Base-by-base conservation (phyloP, 441 rosid species). In the Sinapis alba region DNA sequence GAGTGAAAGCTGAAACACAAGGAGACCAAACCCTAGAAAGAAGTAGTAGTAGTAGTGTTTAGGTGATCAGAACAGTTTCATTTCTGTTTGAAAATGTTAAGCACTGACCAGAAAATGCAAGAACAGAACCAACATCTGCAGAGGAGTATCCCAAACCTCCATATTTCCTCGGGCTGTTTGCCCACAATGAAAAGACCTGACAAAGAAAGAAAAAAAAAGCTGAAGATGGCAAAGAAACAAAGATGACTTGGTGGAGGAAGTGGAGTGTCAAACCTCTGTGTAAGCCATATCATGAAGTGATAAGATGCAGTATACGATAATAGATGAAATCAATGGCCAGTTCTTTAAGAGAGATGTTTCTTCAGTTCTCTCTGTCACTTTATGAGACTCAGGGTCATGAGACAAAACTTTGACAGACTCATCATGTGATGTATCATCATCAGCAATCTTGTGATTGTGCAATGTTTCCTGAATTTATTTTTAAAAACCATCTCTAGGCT, bases 221-320 rank as follows among this genome's bases (percentile, higher is more conserved):
- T 38, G 0, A 34, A 63, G 24, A 24, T 5, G 36, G 3, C 27
- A 27, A 32, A n/a, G 10, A 32, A 13, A n/a, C 10, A 71, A 63
- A 15, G 57, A 41, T 38, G 71, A 63, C 6, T 38, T 38, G 47
- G 43, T 16, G 65, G 16, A 24, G 57, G 62, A 23, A 45, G 36
- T 61, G 43, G 32, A 41, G 19, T 69, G 26, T 1, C 16, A 47
- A 50, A 92, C 98, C 96, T 94, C 99, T 4, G 94, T 34, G 85
- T 92, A 94, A 72, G 99, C 98, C 97, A 92, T 92, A 72, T 94
- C 97, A 64, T 89, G 93, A 60, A 94, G 93, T n/a, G 96, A 89
- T 78, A 92, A 87, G 74, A 92, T 51, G 45, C 94, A 90, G 65
- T 94, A 92, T 28, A 89, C 93, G 4, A 92, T 75, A 45, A 94